These are phyloP conservation scores for Epichloe typhina DNA, from an alignment of 2,329 filamentous ascomycete genomes.

Conservation along the genomic window DNA sequence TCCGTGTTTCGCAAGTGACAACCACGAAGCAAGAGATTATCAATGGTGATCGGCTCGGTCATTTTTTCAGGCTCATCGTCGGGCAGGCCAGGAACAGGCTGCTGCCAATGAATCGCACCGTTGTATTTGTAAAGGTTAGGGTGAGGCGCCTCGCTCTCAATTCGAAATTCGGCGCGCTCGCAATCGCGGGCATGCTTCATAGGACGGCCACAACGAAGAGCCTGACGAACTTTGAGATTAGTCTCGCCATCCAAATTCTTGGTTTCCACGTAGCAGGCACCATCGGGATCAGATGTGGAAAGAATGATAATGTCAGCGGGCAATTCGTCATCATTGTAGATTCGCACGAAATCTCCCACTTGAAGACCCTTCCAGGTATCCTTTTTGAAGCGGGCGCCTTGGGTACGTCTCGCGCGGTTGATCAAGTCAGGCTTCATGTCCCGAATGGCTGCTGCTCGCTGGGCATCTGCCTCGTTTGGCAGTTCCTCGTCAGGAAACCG, in stretches of 20 bases:
- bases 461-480: conserved; percentile 22
- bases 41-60: conserved; percentile 87
- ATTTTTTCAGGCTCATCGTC: conserved; percentile 59
- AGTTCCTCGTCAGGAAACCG: conserved; percentile 27
- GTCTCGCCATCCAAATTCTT: conserved; percentile 98
- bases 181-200: conserved; percentile 87
- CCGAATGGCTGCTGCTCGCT: conserved; percentile 24
- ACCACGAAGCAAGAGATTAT: conserved; percentile 86
- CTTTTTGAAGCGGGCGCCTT: conserved; percentile 75
- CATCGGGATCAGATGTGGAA: conserved; percentile 85
- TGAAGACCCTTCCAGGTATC: conserved; percentile 92
- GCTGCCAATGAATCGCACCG: conserved; percentile 76
- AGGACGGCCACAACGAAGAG: conserved; percentile 69
- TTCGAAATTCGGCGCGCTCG: conserved; percentile 71
- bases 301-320: conserved; percentile 88
- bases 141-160: conserved; percentile 85
- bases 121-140: conserved; percentile 94
- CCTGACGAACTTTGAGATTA: conserved; percentile 88
- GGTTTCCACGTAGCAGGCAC: conserved; percentile 93
- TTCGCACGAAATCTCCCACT: conserved; percentile 89
- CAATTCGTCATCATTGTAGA: conserved; percentile 93
- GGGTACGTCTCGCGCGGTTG: conserved; percentile 51
- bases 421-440: conserved; percentile 48
- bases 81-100: conserved; percentile 51
- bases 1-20: conserved; percentile 92